Evolutionary conservation across 2,329 filamentous ascomycete species (phyloP), one percentile per base, ranked within the genome.

Genomic region (Fusarium marasasianum): DNA sequence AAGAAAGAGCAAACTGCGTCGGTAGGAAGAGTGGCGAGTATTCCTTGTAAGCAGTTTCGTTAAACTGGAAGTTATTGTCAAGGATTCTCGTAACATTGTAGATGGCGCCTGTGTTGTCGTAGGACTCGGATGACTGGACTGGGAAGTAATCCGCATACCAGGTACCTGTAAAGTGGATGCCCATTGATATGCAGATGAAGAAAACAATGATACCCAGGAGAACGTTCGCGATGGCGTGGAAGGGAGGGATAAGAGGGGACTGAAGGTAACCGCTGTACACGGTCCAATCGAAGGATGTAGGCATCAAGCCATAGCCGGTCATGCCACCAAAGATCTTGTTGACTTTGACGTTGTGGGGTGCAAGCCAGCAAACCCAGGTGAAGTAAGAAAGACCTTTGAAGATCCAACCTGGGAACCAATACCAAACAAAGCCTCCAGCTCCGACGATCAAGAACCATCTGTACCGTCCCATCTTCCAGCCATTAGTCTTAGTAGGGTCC

Each of bases 11-110:
- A 68, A 89, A 93, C 68, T 91, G 91, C 0, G 90, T 87, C 6
- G 90, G 86, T 26, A 93, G 83, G 77, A 89, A 93, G 8, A 92
- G 85, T 4, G 91, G 91, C 26, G 91, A 93, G 79, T 93, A 93
- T 29, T 84, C 83, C 70, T 87, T 83, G 80, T 93, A 93, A 20
- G 88, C 88, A 6, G 84, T 86, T 75, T 87, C 86, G 79, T 92
- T 87, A 66, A 93, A 88, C n/a, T 87, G 84, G 62, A 85, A 82
- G 72, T 90, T 84, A 9, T 81, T 73, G 62, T 87, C 87, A 24
- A 93, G 84, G 55, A 93, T 91, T n/a, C 84, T 85, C 7, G 84
- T 84, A 8, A 91, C 89, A 69, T 92, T 87, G 82, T 93, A 93
- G 15, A 83, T 72, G 5, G 82, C 78, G 31, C 90, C 91, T 1